phyloP scores from a whole-genome alignment of 805 yeast genomes.

The Saturnispora besseyi region DNA sequence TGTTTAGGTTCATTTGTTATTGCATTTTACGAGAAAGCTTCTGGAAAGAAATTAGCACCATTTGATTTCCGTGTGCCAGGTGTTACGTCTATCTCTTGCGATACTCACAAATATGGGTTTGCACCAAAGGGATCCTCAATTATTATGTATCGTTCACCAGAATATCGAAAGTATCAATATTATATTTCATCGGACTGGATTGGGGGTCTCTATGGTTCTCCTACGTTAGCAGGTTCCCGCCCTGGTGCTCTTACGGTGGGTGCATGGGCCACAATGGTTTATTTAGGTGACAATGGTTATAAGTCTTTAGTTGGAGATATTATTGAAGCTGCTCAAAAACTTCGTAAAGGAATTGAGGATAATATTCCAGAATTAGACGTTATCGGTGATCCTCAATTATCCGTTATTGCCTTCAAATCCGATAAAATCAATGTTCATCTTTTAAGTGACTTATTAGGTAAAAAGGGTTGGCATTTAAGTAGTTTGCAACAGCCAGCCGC shows the following conservation, averaged over 20 bases:
- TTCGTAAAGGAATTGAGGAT: conserved; percentile 38
- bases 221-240: conserved; percentile 92
- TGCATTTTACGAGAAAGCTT: conserved; percentile 53
- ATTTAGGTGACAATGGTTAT: conserved; percentile 81
- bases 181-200: conserved; percentile 78
- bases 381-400: conserved; percentile 76
- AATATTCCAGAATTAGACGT: conserved; percentile 52
- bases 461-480: conserved; percentile 82
- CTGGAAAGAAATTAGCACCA: conserved; percentile 30
- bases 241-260: conserved; percentile 98
- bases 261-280: conserved; percentile 90
- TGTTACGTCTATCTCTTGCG: conserved; percentile 98
- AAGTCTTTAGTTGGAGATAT: conserved; percentile 55
- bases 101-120: conserved; percentile 97
- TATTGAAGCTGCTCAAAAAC: conserved; percentile 50
- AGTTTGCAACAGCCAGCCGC: conserved; percentile 88
- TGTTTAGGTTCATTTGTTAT: conserved; percentile 91
- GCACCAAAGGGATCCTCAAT: conserved; percentile 96
- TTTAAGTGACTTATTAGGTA: conserved; percentile 59
- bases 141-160: conserved; percentile 71
- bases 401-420: conserved; percentile 76
- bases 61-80: conserved; percentile 86
- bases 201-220: conserved; percentile 95
- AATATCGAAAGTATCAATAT: conserved; percentile 73
- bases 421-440: conserved; percentile 59